Percentiles rank a stretch among this genome's conserved stretches.
These are phyloP conservation scores for Sphaerobolus stellatus DNA, from an alignment of 1,284 basidiomycete genomes.

Conservation along the genomic window DNA sequence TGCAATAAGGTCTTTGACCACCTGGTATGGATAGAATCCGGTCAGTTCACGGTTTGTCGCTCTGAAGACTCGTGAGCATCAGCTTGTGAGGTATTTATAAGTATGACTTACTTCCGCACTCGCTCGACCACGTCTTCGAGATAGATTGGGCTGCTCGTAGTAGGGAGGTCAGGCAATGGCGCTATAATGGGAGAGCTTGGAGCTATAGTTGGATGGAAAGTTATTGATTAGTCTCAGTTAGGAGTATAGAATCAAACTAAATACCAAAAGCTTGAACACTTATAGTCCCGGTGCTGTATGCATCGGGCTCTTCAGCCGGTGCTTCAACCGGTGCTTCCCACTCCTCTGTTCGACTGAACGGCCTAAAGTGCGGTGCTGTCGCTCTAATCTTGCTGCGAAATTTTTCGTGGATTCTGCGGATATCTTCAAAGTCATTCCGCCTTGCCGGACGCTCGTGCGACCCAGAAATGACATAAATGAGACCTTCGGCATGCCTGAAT, in stretches of 20 bases:
- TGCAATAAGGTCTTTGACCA: constrained; percentile 51
- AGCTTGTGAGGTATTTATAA: too few relatives aligned
- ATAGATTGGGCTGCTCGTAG: neutral
- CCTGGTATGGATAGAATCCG: constrained; percentile 61
- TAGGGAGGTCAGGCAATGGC: neutral
- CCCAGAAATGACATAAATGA: constrained; percentile 31
- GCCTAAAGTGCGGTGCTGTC: constrained; percentile 52
- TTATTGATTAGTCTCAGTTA: too few relatives aligned
- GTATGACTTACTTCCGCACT: constrained; percentile 46
- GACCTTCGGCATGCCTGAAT: constrained; percentile 46
- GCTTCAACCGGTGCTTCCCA: too few relatives aligned
- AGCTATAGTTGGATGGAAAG: too few relatives aligned
- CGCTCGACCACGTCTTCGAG: neutral
- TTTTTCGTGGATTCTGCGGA: constrained; percentile 46
- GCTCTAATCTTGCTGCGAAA: constrained; percentile 49
- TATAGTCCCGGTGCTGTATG: constrained; percentile 32
- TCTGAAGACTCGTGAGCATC: constrained; percentile 42
- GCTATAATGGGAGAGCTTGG: too few relatives aligned
- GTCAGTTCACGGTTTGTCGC: constrained; percentile 69
- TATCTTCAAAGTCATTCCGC: constrained; percentile 41
- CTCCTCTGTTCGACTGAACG: constrained; percentile 23
- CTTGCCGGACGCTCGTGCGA: constrained; percentile 38
- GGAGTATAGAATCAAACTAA: too few relatives aligned
- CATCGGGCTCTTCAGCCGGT: too few relatives aligned
- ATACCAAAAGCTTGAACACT: too few relatives aligned